phyloP scores from a whole-genome alignment of 306 rosid genomes.

The Casuarina glauca region DNA sequence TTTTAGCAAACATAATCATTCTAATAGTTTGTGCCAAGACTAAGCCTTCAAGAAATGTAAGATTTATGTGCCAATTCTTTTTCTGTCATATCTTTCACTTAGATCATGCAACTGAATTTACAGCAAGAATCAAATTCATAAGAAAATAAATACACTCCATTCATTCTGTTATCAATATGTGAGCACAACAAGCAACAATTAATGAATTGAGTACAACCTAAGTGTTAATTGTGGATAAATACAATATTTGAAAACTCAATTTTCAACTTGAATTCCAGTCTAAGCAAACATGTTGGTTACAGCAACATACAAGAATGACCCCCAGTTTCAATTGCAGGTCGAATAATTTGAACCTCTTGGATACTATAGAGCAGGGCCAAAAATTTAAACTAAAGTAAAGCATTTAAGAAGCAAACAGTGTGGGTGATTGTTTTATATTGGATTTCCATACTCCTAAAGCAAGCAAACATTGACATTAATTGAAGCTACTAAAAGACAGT shows the following conservation, averaged over 20 bases:
- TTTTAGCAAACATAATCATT: background rate
- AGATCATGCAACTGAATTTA: background rate
- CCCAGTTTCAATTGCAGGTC: background rate
- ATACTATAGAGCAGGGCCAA: background rate
- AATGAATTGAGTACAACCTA: background rate
- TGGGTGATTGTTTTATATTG: background rate
- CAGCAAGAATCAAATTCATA: background rate
- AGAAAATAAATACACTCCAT: background rate
- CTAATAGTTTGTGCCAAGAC: background rate
- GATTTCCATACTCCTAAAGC: background rate
- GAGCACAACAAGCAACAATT: background rate
- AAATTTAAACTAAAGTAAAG: background rate
- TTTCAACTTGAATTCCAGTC: background rate
- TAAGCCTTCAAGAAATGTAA: background rate
- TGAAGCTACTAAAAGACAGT: background rate
- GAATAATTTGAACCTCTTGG: background rate
- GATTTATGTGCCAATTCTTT: too few relatives aligned
- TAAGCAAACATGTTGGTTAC: background rate
- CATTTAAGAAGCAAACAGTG: background rate
- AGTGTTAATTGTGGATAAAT: background rate
- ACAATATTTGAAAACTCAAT: background rate
- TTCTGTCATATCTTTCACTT: background rate
- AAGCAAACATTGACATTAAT: background rate
- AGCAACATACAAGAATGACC: background rate
- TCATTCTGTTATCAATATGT: background rate